Evolutionary conservation across 2,329 filamentous ascomycete species (phyloP), one percentile per base, ranked within the genome.

Genomic region (Seiridium cupressi): DNA sequence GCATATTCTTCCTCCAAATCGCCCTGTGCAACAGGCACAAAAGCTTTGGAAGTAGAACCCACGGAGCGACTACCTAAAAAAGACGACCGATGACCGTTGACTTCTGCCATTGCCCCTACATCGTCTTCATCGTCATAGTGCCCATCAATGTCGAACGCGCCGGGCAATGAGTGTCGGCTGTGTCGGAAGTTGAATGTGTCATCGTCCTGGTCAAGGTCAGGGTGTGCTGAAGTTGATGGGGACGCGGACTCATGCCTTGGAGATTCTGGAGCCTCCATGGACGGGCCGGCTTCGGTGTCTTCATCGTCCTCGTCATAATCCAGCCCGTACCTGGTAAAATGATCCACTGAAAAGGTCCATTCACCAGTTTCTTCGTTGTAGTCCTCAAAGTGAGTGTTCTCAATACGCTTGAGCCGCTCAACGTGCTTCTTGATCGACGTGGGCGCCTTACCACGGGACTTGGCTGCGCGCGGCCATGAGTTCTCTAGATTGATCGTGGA

Each of bases 271-370:
- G 66, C 62, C 58, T 56, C 70, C 60, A 60, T 66, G 59, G 66
- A 66, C 62, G 69, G 44, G 9, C 68, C 76, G 62, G 81, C 80
- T 67, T 86, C 86, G 6, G 81, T 81, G 51, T 89, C 82, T 6
- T 85, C 87, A 55, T 91, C 89, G 35, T 92, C 89, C 49, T 93
- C 91, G 57, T 88, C 85, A 46, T 91, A 82, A 36, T 91, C 90
- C 58, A 98, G 82, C 46, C 91, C 93, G 71, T 99, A 99, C 1
- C 93, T 97, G 1, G 94, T 98, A 74, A 96, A 99, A 74, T 99
- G 95, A 69, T 94, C 88, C n/a, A 99, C 95, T 8, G 82, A 87
- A 78, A 99, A 99, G 11, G 86, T 85, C 96, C 96, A 99, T 51
- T 91, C 84, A 57, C 94, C 95, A 57, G 88, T 93, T 1, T 91